Base-by-base conservation (phyloP, 176 grass and related monocot genomes). In the Eragrostis nindensis region DNA sequence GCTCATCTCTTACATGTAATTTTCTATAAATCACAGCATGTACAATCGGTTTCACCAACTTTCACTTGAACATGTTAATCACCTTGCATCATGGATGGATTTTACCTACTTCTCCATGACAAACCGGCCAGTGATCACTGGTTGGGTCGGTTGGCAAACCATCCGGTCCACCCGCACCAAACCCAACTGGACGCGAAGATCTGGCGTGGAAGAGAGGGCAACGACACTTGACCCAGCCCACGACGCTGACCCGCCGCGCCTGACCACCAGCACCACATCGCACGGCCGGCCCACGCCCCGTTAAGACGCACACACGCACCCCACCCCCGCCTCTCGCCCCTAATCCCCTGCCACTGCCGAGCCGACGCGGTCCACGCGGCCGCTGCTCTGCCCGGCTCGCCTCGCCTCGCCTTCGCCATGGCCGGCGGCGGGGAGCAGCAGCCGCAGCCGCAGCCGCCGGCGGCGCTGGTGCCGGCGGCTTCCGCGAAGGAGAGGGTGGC, bases 201-300 rank as follows among this genome's bases (percentile, higher is more conserved):
- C 46, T 82, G 73, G 56, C 86, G 79, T 87, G 79, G 16, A 47
- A 24, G 66, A n/a, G 62, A 74, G 84, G 85, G 39, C 29, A 72
- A 82, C 80, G 76, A 76, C 74, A 15, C 73, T 48, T 48, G 73
- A 65, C 59, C 57, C 75, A 45, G 59, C 53, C 30, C 40, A 48
- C 64, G 75, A 42, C 50, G 69, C 14, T 69, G 86, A 80, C 86
- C 13, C n/a, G n/a, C n/a, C n/a, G n/a, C 52, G 32, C 32, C 32
- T 36, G 22, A 68, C 52, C 25, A 27, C n/a, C n/a, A n/a, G n/a
- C 6, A 1, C 3, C 15, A 21, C 2, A 13, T 18, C 26, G 41
- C 55, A 59, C n/a, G n/a, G n/a, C n/a, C 46, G 65, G 62, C 65
- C 65, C 81, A 65, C 19, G 49, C 41, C 24, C 21, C 73, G 39